These are phyloP conservation scores for Leptographium lundbergii DNA, from an alignment of 2,329 filamentous ascomycete species.

Conservation along the genomic window DNA sequence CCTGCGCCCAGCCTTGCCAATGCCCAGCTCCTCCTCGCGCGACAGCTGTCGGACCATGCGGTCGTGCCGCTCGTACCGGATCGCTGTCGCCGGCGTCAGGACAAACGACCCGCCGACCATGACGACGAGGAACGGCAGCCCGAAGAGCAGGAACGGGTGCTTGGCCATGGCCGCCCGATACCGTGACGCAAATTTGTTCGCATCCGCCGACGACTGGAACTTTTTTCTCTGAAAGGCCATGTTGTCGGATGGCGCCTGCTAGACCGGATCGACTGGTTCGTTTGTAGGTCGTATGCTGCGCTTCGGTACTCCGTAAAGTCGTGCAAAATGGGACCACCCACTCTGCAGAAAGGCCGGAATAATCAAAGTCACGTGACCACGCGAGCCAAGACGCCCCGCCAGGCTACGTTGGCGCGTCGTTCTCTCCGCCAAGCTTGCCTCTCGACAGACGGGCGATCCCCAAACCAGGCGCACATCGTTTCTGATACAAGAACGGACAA, in stretches of 20 bases:
- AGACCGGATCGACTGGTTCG: neutral
- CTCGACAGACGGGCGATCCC: neutral
- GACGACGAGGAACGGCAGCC: conserved; percentile 78
- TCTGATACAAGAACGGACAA: neutral
- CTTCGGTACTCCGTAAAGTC: too few relatives aligned
- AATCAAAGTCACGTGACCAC: neutral
- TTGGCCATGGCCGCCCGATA: conserved; percentile 66
- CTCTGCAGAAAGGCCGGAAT: neutral
- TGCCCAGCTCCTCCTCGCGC: conserved; percentile 73
- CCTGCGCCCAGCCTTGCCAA: conserved; percentile 57
- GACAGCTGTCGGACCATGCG: conserved; percentile 76
- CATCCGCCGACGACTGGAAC: conserved; percentile 54
- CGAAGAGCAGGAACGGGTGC: conserved; percentile 86
- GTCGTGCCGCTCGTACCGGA: conserved; percentile 89
- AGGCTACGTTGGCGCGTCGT: neutral
- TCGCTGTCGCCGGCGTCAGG: conserved; percentile 82
- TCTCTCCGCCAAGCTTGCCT: neutral
- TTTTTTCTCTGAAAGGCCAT: conserved; percentile 58
- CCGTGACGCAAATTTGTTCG: conserved; percentile 55
- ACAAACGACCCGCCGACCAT: conserved; percentile 91
- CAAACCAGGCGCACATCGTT: neutral
- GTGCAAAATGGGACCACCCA: too few relatives aligned
- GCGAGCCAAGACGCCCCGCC: neutral
- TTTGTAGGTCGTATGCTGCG: neutral
- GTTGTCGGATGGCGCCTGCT: conserved; percentile 18